A percentile compares a stretch with the other conserved stretches of the same genome.
Evolutionary conservation across 371 early-diverging fungal genomes (phyloP).

Genomic region (Mucor lusitanicus): DNA sequence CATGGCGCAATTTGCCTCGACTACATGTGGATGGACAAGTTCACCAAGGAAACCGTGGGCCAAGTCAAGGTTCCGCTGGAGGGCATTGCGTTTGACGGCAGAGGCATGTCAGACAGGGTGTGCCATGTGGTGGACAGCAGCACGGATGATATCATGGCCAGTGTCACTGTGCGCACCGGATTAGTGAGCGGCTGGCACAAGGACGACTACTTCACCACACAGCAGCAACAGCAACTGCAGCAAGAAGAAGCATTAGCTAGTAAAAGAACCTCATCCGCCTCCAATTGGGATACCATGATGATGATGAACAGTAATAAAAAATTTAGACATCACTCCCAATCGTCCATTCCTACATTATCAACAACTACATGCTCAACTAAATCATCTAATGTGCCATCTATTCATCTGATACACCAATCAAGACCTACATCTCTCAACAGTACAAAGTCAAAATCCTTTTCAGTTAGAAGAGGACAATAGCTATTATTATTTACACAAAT

Average conservation of each 20-base stretch:
- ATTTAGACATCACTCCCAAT: slow-evolving; percentile 23
- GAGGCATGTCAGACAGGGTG: slow-evolving; percentile 24
- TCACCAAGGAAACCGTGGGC: slow-evolving; percentile 34
- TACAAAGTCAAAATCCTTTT: neutral
- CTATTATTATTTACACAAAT: neutral
- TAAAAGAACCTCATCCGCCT: neutral
- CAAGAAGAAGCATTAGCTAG: neutral
- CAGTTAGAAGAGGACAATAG: neutral
- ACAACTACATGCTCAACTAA: slow-evolving; percentile 17
- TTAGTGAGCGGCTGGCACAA: slow-evolving; percentile 47
- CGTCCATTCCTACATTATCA: slow-evolving; percentile 20
- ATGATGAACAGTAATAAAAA: slow-evolving; percentile 15
- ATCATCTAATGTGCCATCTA: slow-evolving; percentile 10
- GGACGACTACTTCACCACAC: neutral
- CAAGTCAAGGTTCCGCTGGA: slow-evolving; percentile 27
- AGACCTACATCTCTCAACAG: neutral
- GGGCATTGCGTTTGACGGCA: slow-evolving; percentile 24
- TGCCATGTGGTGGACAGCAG: slow-evolving; percentile 19
- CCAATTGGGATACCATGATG: neutral
- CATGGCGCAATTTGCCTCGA: slow-evolving; percentile 18
- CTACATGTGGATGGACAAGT: slow-evolving; percentile 28
- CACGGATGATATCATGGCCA: slow-evolving; percentile 32
- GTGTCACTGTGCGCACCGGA: slow-evolving; percentile 38
- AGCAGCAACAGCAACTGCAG: neutral
- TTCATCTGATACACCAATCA: slow-evolving; percentile 8